Evolutionary conservation across 163 green algal species (phyloP), one percentile per base, ranked within the genome.

Genomic region (Prototheca cutis): DNA sequence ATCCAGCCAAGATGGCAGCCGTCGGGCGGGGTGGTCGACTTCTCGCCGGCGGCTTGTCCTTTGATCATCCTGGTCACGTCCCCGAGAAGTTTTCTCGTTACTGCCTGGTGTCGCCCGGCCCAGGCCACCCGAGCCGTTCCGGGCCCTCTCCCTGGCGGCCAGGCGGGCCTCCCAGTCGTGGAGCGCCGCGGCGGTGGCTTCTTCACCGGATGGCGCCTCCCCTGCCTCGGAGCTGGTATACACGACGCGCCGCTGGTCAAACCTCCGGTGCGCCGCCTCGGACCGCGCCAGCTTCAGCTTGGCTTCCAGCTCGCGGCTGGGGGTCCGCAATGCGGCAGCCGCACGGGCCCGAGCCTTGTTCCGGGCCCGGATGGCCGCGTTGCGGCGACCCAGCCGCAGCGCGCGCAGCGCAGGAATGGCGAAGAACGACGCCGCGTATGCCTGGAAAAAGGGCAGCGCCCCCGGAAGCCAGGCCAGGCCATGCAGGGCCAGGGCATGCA

Each of bases 351-450:
- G 70, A 27, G 70, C 75, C 47, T 68, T 58, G 58, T 94, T 94
- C 31, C 79, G 64, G 2, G 30, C 51, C 25, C 81, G 67, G 15
- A 94, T 89, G 3, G 55, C 63, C 2, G 21, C 42, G 65, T 93
- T 94, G 30, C 59, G 59, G n/a, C 24, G 24, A 40, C 40, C 4
- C 48, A 84, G 82, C 4, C 76, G 42, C 6, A 92, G 3, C 63
- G 49, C 74, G 15, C 82, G 68, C 40, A 86, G 5, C 0, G 61
- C 31, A 0, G 87, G 87, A 18, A 93, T 76, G 15, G 61, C 68
- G 65, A 92, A 89, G 76, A 90, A 95, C 4, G 74, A 62, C 7
- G 58, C 64, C 6, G 87, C 85, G 55, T 93, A 95, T 1, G 71
- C 51, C 73, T 86, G 76, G 62, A 89, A 58, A 30, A 61, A 62